Evolutionary conservation across 2,329 filamentous ascomycete species (phyloP).

Genomic region (Fusarium sp.): DNA sequence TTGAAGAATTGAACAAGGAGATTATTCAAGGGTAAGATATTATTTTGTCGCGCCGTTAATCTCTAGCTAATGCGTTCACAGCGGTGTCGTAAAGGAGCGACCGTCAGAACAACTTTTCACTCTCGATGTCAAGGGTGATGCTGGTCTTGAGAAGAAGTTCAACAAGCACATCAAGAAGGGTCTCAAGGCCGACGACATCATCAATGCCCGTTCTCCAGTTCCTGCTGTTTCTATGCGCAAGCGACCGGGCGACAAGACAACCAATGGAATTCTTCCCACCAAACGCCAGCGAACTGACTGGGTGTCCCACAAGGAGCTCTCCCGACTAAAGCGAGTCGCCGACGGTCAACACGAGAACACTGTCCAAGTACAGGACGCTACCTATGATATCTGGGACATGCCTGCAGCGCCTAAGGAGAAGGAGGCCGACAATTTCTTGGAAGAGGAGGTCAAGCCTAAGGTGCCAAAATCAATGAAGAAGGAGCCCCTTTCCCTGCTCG

Average conservation of each 20-base stretch:
- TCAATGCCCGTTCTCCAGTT: conserved; percentile 84
- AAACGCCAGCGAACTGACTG: conserved; percentile 85
- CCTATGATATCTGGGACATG: conserved; percentile 83
- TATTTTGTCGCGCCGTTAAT: neutral
- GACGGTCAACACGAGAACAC: conserved; percentile 73
- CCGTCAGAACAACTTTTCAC: conserved; percentile 85
- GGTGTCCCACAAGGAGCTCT: conserved; percentile 86
- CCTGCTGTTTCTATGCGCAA: conserved; percentile 84
- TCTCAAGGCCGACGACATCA: conserved; percentile 91
- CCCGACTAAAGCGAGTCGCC: conserved; percentile 81
- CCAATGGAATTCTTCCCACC: conserved; percentile 76
- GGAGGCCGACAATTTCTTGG: conserved; percentile 68
- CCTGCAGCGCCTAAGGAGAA: conserved; percentile 56
- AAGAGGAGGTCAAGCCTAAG: conserved; percentile 73
- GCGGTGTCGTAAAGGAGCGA: conserved; percentile 88
- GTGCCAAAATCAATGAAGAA: conserved; percentile 81
- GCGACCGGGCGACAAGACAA: conserved; percentile 75
- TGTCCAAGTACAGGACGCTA: conserved; percentile 69
- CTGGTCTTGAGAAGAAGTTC: conserved; percentile 71
- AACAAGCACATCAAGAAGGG: conserved; percentile 78
- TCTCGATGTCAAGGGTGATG: conserved; percentile 80
- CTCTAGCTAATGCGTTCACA: conserved; percentile 54
- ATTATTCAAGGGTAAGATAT: conserved; percentile 83
- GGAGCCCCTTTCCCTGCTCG: conserved; percentile 83
- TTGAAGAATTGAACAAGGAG: conserved; percentile 87